Evolutionary conservation across 345 rosid genomes (phyloP).

Genomic region (Lepidium africanum): DNA sequence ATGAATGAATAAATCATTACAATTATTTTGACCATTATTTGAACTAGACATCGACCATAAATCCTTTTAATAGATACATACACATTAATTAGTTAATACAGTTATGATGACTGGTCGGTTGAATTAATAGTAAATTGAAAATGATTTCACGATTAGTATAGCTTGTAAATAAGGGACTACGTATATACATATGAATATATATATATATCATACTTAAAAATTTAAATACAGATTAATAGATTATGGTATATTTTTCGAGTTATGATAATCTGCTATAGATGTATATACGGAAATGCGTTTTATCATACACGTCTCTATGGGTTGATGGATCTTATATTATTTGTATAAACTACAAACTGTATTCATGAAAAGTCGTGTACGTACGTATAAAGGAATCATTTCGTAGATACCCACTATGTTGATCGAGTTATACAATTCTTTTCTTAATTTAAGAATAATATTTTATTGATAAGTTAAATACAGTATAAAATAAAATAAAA

Average conservation of each 20-base stretch:
- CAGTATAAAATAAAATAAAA: too few relatives aligned
- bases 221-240: too few relatives aligned
- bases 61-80: not conserved
- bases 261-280: not conserved
- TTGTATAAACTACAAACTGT: not conserved
- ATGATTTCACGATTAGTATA: not conserved
- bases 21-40: not conserved
- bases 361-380: conserved; percentile 16
- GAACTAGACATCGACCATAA: not conserved
- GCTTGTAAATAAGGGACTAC: too few relatives aligned
- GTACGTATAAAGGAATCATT: conserved; percentile 16
- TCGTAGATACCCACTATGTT: conserved; percentile 6
- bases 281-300: not conserved
- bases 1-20: not conserved
- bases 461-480: not conserved
- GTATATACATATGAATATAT: too few relatives aligned
- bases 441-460: not conserved
- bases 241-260: too few relatives aligned
- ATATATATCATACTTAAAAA: too few relatives aligned
- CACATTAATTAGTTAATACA: not conserved
- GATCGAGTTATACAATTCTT: not conserved
- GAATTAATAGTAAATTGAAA: not conserved
- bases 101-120: not conserved
- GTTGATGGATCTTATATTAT: not conserved
- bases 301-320: conserved; percentile 16